These are phyloP conservation scores for Rhizopogon parksii DNA, from an alignment of 1,284 basidiomycete species.

Conservation along the genomic window DNA sequence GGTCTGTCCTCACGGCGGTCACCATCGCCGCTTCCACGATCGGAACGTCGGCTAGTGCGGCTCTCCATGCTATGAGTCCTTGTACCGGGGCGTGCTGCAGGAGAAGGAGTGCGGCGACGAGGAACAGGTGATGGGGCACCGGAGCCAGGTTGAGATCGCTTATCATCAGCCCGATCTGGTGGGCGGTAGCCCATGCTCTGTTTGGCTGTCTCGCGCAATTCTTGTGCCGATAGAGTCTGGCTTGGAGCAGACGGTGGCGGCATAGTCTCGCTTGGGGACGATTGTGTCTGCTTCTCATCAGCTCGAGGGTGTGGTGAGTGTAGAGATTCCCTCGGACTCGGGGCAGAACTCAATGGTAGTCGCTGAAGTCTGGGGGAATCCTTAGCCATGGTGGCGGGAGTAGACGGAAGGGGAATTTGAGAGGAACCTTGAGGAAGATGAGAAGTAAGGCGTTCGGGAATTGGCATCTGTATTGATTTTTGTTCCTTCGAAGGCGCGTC, in stretches of 20 bases:
- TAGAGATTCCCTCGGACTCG: constrained; percentile 32
- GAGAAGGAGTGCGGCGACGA: constrained; percentile 58
- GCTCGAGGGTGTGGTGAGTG: constrained; percentile 34
- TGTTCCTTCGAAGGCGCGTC: constrained; percentile 21
- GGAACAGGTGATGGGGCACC: constrained; percentile 46
- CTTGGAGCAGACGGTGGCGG: constrained; percentile 74
- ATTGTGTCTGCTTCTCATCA: constrained; percentile 23
- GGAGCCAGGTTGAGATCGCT: constrained; percentile 41
- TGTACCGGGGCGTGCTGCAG: constrained; percentile 58
- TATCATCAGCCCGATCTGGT: constrained; percentile 31
- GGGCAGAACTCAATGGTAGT: constrained; percentile 17
- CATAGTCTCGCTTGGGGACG: constrained; percentile 38
- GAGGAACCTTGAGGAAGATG: constrained; percentile 14
- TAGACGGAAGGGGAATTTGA: constrained; percentile 12
- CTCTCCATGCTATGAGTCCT: constrained; percentile 68
- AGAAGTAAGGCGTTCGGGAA: constrained; percentile 12
- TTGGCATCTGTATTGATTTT: constrained; percentile 20
- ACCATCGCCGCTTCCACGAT: constrained; percentile 38
- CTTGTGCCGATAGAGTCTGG: constrained; percentile 73
- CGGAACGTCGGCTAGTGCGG: constrained; percentile 56
- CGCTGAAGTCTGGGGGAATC: constrained; percentile 18
- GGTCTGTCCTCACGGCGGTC: constrained; percentile 47
- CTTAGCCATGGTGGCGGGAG: constrained; percentile 13
- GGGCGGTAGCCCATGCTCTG: constrained; percentile 41
- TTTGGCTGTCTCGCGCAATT: constrained; percentile 70